Evolutionary conservation across 352 stramenopile species (phyloP), one percentile per base, ranked within the genome.

Genomic region (Pythium chondricola): DNA sequence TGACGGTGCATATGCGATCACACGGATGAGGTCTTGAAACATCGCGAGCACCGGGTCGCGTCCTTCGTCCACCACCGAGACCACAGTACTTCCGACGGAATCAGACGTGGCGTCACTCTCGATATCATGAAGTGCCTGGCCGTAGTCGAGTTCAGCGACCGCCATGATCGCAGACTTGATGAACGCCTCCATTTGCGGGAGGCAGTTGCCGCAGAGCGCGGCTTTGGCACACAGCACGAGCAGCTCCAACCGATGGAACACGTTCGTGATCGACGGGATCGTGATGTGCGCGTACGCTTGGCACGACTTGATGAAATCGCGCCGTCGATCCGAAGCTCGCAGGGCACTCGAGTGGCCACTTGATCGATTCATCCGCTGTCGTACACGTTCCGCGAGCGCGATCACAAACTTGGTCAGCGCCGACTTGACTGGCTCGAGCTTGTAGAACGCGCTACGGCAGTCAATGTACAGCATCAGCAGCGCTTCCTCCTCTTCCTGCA

Each of bases 251-350:
- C 80, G 82, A 16, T 71, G 49, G 14, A 70, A 65, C 2, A 56
- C 24, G 5, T 71, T 45, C 1, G 70, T 53, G 21, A 96, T 84
- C 18, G 77, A 92, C 21, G 88, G 88, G 20, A 95, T 94, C 25
- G 84, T 97, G 45, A 97, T 88, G 50, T 95, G 83, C 9, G 76
- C 77, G 45, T 88, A 96, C 6, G 88, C 88, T n/a, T 95, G 56
- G 45, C 85, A 95, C 2, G 82, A 93, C 42, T 95, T 93, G 55
- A 94, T 70, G 29, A 97, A 93, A 35, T 72, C 66, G 4, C 74
- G 68, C n/a, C 65, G 61, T 6, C 55, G 58, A 48, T 83, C 66
- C 20, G 29, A 29, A 7, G 52, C 61, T 65, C 31, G 36, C 2
- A 38, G 21, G 1, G n/a, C 29, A 24, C 9, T 43, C 14, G 49